A percentile compares a stretch with the other conserved stretches of the same genome.
phyloP scores from a whole-genome alignment of 2,329 filamentous ascomycete genomes.

The Juglanconis juglandina region DNA sequence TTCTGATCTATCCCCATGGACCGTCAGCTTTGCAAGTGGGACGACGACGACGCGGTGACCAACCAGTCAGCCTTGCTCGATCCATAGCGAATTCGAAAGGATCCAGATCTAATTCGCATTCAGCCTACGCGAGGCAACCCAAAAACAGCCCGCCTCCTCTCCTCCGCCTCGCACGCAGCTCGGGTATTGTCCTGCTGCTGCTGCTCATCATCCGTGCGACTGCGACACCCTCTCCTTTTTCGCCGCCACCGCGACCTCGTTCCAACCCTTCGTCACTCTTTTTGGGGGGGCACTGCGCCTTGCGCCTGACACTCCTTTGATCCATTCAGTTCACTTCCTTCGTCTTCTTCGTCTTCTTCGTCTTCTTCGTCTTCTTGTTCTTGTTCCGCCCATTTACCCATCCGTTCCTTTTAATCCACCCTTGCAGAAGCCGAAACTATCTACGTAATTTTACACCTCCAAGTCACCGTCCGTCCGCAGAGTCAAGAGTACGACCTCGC shows the following conservation, averaged over 20 bases:
- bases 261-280: conserved; percentile 3
- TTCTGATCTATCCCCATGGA: not conserved
- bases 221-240: not conserved
- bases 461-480: not conserved
- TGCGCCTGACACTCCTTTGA: conserved; percentile 11
- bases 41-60: conserved; percentile 4
- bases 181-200: too few species aligned
- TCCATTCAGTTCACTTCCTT: not conserved
- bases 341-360: not conserved
- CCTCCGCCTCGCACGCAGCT: too few species aligned
- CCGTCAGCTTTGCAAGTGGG: not conserved
- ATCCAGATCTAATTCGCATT: too few species aligned
- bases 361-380: not conserved
- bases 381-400: not conserved
- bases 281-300: not conserved
- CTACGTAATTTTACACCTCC: not conserved
- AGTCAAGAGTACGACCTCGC: conserved; percentile 1
- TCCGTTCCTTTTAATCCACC: not conserved
- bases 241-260: not conserved
- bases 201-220: not conserved
- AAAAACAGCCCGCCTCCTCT: too few species aligned
- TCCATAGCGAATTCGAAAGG: not conserved
- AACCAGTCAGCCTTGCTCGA: conserved; percentile 4
- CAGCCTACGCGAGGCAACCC: too few species aligned
- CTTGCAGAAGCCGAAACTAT: not conserved